Percentiles rank a stretch among this genome's conserved stretches.
These are phyloP conservation scores for Alectoria sarmentosa DNA, from an alignment of 495 filamentous ascomycete genomes.

Conservation along the genomic window DNA sequence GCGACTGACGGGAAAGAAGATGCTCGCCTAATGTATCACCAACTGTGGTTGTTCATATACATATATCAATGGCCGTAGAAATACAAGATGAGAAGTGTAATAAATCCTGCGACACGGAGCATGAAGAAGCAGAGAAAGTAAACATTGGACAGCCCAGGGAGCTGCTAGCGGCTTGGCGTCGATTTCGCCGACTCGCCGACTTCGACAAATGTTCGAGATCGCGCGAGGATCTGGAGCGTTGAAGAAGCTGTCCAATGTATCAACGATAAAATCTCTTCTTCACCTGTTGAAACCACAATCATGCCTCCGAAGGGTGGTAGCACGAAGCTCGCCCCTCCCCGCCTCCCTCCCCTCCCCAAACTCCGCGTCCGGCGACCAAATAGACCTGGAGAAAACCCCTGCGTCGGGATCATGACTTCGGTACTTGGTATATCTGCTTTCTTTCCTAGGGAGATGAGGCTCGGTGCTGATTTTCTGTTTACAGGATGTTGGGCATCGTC, in stretches of 20 bases:
- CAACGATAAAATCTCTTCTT: slow-evolving; percentile 12
- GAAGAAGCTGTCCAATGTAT: slow-evolving; percentile 7
- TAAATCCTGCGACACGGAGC: not conserved
- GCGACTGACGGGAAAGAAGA: not conserved
- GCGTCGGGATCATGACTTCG: slow-evolving; percentile 77
- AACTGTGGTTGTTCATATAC: not conserved
- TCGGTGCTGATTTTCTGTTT: slow-evolving; percentile 5
- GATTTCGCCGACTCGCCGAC: not conserved
- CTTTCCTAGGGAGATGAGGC: too few species aligned
- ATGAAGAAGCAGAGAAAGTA: slow-evolving; percentile 12
- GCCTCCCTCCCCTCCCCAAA: slow-evolving; percentile 77
- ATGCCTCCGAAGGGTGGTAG: slow-evolving; percentile 47
- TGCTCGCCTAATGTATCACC: not conserved
- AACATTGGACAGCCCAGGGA: slow-evolving; percentile 14
- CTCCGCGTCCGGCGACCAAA: slow-evolving; percentile 83
- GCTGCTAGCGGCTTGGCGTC: slow-evolving; percentile 9
- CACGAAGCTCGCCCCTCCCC: slow-evolving; percentile 55
- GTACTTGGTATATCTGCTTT: slow-evolving; percentile 61
- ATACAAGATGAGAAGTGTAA: not conserved
- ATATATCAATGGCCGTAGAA: not conserved
- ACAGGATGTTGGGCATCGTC: slow-evolving; percentile 92
- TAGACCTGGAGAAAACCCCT: slow-evolving; percentile 66
- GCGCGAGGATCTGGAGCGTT: not conserved
- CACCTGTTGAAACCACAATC: not conserved
- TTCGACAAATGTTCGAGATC: not conserved